Evolutionary conservation across 2,329 filamentous ascomycete genomes (phyloP), one percentile per base, ranked within the genome.

Genomic region (Ambrosiella beaveri): DNA sequence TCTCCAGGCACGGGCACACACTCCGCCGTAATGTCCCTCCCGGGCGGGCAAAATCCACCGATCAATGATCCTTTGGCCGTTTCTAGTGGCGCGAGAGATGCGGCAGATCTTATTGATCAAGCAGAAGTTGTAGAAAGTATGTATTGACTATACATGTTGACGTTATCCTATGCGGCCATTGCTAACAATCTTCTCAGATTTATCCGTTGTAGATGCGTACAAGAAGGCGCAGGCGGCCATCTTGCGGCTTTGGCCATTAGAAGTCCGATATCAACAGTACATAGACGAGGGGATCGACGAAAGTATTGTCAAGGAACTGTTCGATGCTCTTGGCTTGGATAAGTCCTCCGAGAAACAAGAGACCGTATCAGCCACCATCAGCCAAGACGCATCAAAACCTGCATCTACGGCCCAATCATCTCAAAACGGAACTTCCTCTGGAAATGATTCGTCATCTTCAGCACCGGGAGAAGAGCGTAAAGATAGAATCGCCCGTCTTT

Each of bases 241-340:
- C 44, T 68, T 87, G 37, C 76, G 79, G 41, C 71, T 90, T 2
- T 76, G 74, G 71, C 74, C 76, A 1, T 67, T 86, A 60, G 85
- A 87, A 54, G 80, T 94, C 59, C 80, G 80, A 17, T 95, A 84
- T 65, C 76, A 84, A 57, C 78, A 87, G 61, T 83, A 91, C 59
- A 72, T 90, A 11, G 75, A 81, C 9, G 85, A 91, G 67, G 85
- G 87, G 0, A 75, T 91, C 47, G 78, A 89, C 63, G 74, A 78
- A 40, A 68, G 69, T 1, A 66, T 88, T 9, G 70, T 95, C 40
- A 77, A 75, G 58, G 68, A 71, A 37, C 73, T 93, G 1, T 93
- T 89, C 64, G 71, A 75, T 35, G 82, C 88, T 17, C 71, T 93
- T 2, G 81, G 82, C 2, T 73, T 89, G 3, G 74, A 76, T 38